phyloP scores from a whole-genome alignment of 106 monocot species.

The Dioscorea alata region DNA sequence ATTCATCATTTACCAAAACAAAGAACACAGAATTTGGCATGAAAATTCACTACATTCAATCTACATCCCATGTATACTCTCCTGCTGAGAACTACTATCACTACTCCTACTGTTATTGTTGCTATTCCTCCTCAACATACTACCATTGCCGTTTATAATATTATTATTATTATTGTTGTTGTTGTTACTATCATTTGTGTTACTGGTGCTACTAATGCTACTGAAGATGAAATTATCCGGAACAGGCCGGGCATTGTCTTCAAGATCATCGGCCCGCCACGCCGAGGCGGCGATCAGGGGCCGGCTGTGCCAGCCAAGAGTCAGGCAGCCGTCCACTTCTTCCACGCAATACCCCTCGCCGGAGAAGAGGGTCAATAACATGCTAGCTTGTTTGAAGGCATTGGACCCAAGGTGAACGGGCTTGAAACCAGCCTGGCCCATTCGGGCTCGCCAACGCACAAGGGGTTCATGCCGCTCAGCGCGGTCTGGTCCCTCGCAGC shows the following conservation, averaged over 20 bases:
- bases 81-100: background rate
- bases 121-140: too few relatives aligned
- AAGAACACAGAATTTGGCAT: background rate
- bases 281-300: constrained; percentile 62
- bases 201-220: background rate
- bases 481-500: constrained; percentile 46
- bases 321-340: constrained; percentile 55
- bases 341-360: constrained; percentile 63
- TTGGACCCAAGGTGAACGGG: constrained; percentile 46
- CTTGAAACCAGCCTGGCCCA: constrained; percentile 32
- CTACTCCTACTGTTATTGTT: background rate
- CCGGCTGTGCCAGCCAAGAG: constrained; percentile 65
- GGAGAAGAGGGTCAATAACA: constrained; percentile 58
- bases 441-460: constrained; percentile 32
- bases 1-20: background rate
- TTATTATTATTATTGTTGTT: background rate
- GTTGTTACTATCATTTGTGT: background rate
- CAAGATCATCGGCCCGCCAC: constrained; percentile 25
- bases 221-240: background rate
- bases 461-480: constrained; percentile 71
- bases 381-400: constrained; percentile 70
- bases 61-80: background rate
- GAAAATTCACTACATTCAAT: background rate
- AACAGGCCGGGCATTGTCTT: background rate
- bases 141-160: too few relatives aligned